Evolutionary conservation across 2,329 filamentous ascomycete species (phyloP), one percentile per base, ranked within the genome.

Genomic region (Ophiosphaerella korrae): DNA sequence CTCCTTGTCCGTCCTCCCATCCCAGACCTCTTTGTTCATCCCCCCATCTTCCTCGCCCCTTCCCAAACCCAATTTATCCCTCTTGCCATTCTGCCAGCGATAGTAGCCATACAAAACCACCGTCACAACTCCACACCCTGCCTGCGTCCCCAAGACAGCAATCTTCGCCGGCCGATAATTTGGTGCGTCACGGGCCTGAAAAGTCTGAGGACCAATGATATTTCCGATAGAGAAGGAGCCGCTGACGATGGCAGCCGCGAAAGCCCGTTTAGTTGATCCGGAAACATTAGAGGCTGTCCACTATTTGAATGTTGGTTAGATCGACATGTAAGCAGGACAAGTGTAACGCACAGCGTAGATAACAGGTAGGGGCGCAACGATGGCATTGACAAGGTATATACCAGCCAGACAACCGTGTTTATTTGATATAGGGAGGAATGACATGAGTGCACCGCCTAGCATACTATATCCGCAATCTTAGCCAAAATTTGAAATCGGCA

Each of bases 141-240:
- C 67, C 6, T 71, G 47, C 4, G 55, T 54, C 1, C 48, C 68
- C 43, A 75, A 64, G 39, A 78, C 74, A 5, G 73, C 70, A 26
- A 77, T 70, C 55, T 78, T 79, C 1, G 77, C 77, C 2, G 75
- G 74, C 2, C 75, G 45, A 37, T 63, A 65, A 2, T 42, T 35
- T 12, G 60, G 60, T 8, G 53, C 56, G 26, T 63, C 58, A 1
- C 47, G 49, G 7, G 47, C 55, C 38, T 45, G 51, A 14, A 57
- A 62, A 12, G 53, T 59, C 47, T 60, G 65, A 53, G 60, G 68
- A 66, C 80, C 58, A 11, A 63, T 62, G 34, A 62, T 65, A 32
- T 63, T 65, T 1, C 58, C 78, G 8, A 74, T 47, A 34, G 66
- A 68, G 32, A 73, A 74, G 2, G 62, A 66, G 35, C 71, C 70